These are phyloP conservation scores for Trichocomaceae sp. DNA, from an alignment of 2,329 filamentous ascomycete species.

Conservation along the genomic window DNA sequence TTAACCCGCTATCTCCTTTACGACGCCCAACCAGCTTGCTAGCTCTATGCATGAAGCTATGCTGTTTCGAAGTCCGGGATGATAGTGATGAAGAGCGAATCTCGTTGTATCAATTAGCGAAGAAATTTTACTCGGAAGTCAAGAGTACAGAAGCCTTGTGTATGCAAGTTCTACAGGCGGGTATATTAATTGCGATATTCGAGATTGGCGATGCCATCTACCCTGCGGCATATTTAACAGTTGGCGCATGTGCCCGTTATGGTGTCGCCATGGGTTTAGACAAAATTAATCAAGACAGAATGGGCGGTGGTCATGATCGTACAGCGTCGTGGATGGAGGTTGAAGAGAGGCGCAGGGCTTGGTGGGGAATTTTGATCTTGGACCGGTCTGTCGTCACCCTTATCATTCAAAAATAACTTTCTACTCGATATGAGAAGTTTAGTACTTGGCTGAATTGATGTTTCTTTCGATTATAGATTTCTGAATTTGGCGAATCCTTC, in stretches of 20 bases:
- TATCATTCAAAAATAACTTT: background rate
- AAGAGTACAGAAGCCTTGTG: slow-evolving; percentile 7
- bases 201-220: slow-evolving; percentile 10
- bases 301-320: background rate
- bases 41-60: slow-evolving; percentile 6
- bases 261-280: slow-evolving; percentile 5
- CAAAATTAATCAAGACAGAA: slow-evolving; percentile 4
- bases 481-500: slow-evolving; percentile 1
- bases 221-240: slow-evolving; percentile 7
- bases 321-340: slow-evolving; percentile 4
- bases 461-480: background rate
- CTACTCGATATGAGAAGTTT: background rate
- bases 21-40: slow-evolving; percentile 2
- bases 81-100: background rate
- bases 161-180: slow-evolving; percentile 5
- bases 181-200: slow-evolving; percentile 6
- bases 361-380: slow-evolving; percentile 7
- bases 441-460: background rate
- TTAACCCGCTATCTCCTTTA: slow-evolving; percentile 1
- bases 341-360: slow-evolving; percentile 6
- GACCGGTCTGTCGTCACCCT: background rate
- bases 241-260: slow-evolving; percentile 8
- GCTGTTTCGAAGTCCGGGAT: background rate
- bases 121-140: slow-evolving; percentile 7
- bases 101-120: slow-evolving; percentile 1